A percentile compares a stretch with the other conserved stretches of the same genome.
Conservation (phyloP, 2,329 filamentous ascomycete species). For the Colletotrichum aenigma region DNA sequence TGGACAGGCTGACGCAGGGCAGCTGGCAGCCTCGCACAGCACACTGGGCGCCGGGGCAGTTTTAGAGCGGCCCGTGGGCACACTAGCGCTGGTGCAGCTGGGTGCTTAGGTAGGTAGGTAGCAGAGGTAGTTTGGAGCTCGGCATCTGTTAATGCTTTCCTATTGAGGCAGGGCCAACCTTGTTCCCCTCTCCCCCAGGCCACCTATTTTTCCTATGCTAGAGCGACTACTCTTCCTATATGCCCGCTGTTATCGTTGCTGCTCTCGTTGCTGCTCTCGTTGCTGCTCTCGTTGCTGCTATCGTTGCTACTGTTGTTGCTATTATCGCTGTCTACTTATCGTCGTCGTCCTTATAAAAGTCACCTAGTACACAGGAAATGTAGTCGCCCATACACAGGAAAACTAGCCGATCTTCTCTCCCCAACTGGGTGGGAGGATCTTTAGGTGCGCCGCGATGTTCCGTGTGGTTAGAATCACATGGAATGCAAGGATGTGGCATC, state of each 20-base stretch:
- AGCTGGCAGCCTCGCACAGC: slow-evolving; percentile 3
- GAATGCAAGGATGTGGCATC: slow-evolving; percentile 5
- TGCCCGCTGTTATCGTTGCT: too few species aligned
- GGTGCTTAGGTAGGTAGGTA: background rate
- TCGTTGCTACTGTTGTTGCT: too few species aligned
- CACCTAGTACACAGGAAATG: too few species aligned
- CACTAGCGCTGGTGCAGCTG: background rate
- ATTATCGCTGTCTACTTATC: too few species aligned
- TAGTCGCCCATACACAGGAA: too few species aligned
- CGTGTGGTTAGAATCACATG: slow-evolving; percentile 10
- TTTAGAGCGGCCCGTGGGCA: background rate
- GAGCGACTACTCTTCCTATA: too few species aligned
- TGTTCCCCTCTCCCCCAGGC: background rate
- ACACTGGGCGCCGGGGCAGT: background rate
- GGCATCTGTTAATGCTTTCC: background rate
- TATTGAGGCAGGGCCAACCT: background rate
- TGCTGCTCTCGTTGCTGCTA: too few species aligned
- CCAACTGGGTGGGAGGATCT: background rate
- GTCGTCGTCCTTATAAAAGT: too few species aligned
- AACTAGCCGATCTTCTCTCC: background rate
- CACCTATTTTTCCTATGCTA: too few species aligned
- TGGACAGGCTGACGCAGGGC: slow-evolving; percentile 18
- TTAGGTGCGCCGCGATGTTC: background rate
- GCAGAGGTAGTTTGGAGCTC: background rate
- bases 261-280: too few species aligned